phyloP scores from a whole-genome alignment of 2,329 filamentous ascomycete species.

The Sporothrix inflata region DNA sequence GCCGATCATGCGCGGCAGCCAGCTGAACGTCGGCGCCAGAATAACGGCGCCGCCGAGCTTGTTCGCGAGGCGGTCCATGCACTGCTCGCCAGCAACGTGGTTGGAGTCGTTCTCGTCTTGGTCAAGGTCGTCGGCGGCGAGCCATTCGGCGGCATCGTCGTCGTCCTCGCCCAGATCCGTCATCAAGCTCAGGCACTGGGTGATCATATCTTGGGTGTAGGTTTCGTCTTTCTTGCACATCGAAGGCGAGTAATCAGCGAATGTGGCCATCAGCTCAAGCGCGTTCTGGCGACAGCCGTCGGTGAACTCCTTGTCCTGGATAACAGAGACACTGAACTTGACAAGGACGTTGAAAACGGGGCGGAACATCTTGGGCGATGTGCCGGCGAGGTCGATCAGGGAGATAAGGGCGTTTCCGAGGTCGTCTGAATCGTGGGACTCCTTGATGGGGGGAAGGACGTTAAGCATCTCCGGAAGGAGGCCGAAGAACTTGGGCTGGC shows the following conservation, averaged over 20 bases:
- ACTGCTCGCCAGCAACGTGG: slow-evolving; percentile 96
- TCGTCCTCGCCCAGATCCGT: slow-evolving; percentile 94
- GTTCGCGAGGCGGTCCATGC: slow-evolving; percentile 96
- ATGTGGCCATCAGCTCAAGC: slow-evolving; percentile 95
- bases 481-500: slow-evolving; percentile 82
- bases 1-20: slow-evolving; percentile 97
- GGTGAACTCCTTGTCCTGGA: slow-evolving; percentile 92
- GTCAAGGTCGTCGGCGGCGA: slow-evolving; percentile 89
- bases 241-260: slow-evolving; percentile 89
- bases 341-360: slow-evolving; percentile 90
- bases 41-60: slow-evolving; percentile 95
- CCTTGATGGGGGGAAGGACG: slow-evolving; percentile 91
- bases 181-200: slow-evolving; percentile 96
- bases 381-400: slow-evolving; percentile 90
- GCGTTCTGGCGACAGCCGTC: slow-evolving; percentile 93
- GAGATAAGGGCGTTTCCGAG: slow-evolving; percentile 87
- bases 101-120: slow-evolving; percentile 96
- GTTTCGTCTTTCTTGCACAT: slow-evolving; percentile 95
- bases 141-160: slow-evolving; percentile 93
- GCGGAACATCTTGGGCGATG: slow-evolving; percentile 98
- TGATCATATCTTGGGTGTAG: slow-evolving; percentile 96
- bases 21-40: slow-evolving; percentile 89
- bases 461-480: slow-evolving; percentile 92
- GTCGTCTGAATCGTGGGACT: slow-evolving; percentile 85
- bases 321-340: slow-evolving; percentile 87